phyloP scores from a whole-genome alignment of 2,329 filamentous ascomycete species.

The Ceratocystis lukuohia region DNA sequence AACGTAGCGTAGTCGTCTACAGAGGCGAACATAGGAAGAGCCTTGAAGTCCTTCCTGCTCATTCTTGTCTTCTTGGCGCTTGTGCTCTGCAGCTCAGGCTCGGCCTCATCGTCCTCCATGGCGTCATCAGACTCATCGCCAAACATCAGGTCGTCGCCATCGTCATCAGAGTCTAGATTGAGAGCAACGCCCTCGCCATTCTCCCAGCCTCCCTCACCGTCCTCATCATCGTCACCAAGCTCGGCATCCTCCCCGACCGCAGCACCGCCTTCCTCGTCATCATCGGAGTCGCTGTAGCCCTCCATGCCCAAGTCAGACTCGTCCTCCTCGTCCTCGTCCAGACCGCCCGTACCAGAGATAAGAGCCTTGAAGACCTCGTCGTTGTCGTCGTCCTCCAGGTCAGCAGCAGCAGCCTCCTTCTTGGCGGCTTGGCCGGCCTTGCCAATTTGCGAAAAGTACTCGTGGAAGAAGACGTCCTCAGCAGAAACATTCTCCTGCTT shows the following conservation, averaged over 20 bases:
- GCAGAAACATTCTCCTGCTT: slow-evolving; percentile 75
- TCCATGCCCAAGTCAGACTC: slow-evolving; percentile 39
- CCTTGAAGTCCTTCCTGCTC: slow-evolving; percentile 75
- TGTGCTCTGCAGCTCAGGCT: slow-evolving; percentile 25
- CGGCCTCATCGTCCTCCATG: slow-evolving; percentile 53
- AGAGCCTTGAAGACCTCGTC: slow-evolving; percentile 81
- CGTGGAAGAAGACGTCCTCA: slow-evolving; percentile 96
- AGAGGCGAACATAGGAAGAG: slow-evolving; percentile 82
- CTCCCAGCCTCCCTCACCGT: slow-evolving; percentile 35
- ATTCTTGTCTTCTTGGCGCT: slow-evolving; percentile 34
- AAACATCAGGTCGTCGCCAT: slow-evolving; percentile 27
- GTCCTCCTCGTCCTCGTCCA: slow-evolving; percentile 52
- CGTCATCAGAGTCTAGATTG: slow-evolving; percentile 19
- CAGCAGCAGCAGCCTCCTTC: slow-evolving; percentile 32
- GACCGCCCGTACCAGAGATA: slow-evolving; percentile 63
- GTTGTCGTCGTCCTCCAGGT: slow-evolving; percentile 39
- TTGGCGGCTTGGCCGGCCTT: slow-evolving; percentile 45
- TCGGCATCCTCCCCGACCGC: slow-evolving; percentile 33
- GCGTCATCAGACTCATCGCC: slow-evolving; percentile 35
- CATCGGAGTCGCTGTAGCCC: slow-evolving; percentile 37
- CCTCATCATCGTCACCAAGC: slow-evolving; percentile 33
- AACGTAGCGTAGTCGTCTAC: slow-evolving; percentile 86
- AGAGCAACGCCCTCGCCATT: slow-evolving; percentile 23
- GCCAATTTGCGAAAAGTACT: slow-evolving; percentile 72
- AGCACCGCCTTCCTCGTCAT: slow-evolving; percentile 37